These are phyloP conservation scores for Prunus davidiana DNA, from an alignment of 306 rosid genomes.

Conservation along the genomic window DNA sequence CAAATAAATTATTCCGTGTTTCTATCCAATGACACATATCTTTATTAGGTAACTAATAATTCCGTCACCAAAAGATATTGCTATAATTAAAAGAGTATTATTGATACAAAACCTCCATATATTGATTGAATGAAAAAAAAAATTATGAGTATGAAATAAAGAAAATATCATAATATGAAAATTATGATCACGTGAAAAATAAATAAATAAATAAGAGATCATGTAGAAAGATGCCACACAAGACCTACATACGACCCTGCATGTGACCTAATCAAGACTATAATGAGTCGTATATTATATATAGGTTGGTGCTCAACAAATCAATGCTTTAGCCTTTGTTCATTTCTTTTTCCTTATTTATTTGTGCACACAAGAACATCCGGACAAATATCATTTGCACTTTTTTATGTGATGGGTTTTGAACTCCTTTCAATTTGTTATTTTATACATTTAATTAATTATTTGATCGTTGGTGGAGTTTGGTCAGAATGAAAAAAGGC, in stretches of 20 bases:
- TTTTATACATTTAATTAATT: neutral
- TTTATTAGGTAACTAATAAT: slow-evolving; percentile 1
- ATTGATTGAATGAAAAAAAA: too few relatives aligned
- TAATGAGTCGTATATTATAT: slow-evolving; percentile 20
- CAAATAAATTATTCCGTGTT: neutral
- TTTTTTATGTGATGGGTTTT: neutral
- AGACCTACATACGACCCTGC: slow-evolving; percentile 41
- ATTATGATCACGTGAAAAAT: neutral
- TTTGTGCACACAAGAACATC: slow-evolving; percentile 10
- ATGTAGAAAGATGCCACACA: neutral
- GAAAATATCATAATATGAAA: too few relatives aligned
- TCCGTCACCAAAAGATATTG: too few relatives aligned
- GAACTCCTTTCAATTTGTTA: neutral
- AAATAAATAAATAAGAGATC: neutral
- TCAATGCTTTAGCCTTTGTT: slow-evolving; percentile 39
- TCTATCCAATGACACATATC: slow-evolving; percentile 1
- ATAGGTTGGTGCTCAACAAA: slow-evolving; percentile 30
- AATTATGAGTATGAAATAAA: too few relatives aligned
- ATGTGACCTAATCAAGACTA: slow-evolving; percentile 50
- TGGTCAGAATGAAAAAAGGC: slow-evolving; percentile 18
- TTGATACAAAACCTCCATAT: too few relatives aligned
- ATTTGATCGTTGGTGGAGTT: slow-evolving; percentile 6
- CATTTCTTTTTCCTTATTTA: neutral
- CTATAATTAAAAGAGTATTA: too few relatives aligned
- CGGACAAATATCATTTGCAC: slow-evolving; percentile 28